Evolutionary conservation across 1,284 basidiomycete species (phyloP).

Genomic region (Pseudozyma pruni): DNA sequence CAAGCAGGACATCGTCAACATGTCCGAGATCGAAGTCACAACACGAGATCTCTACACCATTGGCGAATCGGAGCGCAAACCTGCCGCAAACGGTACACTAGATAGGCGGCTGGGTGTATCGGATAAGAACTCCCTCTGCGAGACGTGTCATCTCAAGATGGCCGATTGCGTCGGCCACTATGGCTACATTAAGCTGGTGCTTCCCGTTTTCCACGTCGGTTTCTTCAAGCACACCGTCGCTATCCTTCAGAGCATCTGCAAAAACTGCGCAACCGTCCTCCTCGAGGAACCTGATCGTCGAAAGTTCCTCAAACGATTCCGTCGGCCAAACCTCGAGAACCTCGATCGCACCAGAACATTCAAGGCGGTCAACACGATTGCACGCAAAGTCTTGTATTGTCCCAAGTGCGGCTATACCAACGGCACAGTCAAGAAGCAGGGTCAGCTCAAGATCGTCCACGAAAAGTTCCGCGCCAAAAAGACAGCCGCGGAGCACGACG

Average conservation of each 20-base stretch:
- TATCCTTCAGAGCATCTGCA: conserved; percentile 81
- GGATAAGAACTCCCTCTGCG: conserved; percentile 90
- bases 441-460: conserved; percentile 93
- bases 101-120: conserved; percentile 78
- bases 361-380: conserved; percentile 88
- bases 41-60: conserved; percentile 64
- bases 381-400: conserved; percentile 91
- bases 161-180: conserved; percentile 98
- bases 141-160: conserved; percentile 91
- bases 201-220: conserved; percentile 95
- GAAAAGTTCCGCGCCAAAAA: conserved; percentile 98
- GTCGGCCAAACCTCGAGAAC: conserved; percentile 89
- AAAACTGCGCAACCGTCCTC: conserved; percentile 93
- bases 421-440: conserved; percentile 95
- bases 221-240: conserved; percentile 96
- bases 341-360: conserved; percentile 85
- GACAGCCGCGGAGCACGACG: conserved; percentile 86
- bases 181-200: conserved; percentile 77
- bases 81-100: conserved; percentile 62
- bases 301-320: conserved; percentile 85
- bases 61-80: conserved; percentile 55
- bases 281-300: conserved; percentile 88
- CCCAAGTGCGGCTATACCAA: conserved; percentile 93
- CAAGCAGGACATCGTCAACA: conserved; percentile 66
- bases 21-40: conserved; percentile 66